These are phyloP conservation scores for Zygosaccharomyces sapae DNA, from an alignment of 1,139 yeast genomes.

Conservation along the genomic window DNA sequence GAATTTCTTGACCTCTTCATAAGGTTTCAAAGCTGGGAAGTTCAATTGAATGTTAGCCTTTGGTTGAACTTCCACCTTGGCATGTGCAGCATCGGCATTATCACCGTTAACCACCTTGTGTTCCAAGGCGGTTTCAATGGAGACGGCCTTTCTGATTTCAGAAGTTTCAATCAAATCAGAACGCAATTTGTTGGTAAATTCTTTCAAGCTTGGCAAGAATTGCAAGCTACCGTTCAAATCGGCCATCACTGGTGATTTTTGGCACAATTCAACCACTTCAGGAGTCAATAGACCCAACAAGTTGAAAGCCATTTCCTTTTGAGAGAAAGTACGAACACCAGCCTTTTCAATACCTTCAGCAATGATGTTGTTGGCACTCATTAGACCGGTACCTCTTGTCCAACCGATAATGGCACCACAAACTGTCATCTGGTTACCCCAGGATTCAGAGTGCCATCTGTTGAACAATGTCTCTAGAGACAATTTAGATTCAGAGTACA, in stretches of 20 bases:
- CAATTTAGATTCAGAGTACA: conserved; percentile 94
- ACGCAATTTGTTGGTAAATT: conserved; percentile 77
- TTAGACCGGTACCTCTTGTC: conserved; percentile 99
- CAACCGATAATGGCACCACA: conserved; percentile 99
- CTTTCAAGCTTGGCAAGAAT: conserved; percentile 86
- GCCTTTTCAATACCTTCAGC: conserved; percentile 95
- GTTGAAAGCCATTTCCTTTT: conserved; percentile 99
- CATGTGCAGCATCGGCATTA: conserved; percentile 79
- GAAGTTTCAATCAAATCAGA: conserved; percentile 77
- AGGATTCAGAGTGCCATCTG: conserved; percentile 98
- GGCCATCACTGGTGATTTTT: conserved; percentile 92
- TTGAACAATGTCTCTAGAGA: conserved; percentile 93
- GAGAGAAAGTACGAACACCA: conserved; percentile 97
- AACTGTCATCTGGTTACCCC: conserved; percentile 89
- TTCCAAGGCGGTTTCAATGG: conserved; percentile 88
- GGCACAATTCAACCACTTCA: conserved; percentile 78
- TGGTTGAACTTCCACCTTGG: conserved; percentile 61
- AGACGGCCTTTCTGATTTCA: conserved; percentile 92
- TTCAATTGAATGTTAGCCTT: conserved; percentile 92
- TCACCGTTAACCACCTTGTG: conserved; percentile 91
- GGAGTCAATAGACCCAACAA: conserved; percentile 91
- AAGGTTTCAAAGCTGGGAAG: conserved; percentile 82
- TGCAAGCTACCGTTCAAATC: conserved; percentile 98
- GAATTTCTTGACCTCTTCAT: conserved; percentile 63
- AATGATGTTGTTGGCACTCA: conserved; percentile 94